Evolutionary conservation across 2,329 filamentous ascomycete genomes (phyloP).

Genomic region (Cordyceps javanica): DNA sequence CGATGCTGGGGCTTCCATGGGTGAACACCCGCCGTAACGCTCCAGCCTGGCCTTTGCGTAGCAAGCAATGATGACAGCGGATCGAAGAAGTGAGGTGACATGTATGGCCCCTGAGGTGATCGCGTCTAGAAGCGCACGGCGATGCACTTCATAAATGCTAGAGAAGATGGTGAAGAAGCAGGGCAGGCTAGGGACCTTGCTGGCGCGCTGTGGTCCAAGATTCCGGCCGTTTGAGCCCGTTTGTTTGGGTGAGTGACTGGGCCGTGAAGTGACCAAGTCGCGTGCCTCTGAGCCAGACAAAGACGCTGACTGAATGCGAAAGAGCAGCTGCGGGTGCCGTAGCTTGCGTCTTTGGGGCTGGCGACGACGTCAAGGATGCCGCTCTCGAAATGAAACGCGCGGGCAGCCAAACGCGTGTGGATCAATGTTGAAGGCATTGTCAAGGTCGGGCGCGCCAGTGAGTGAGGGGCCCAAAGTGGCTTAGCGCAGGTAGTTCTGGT

Average conservation of each 20-base stretch:
- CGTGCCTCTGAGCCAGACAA: not conserved
- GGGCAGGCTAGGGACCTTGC: not conserved
- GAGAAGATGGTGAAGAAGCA: not conserved
- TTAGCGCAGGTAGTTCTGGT: not conserved
- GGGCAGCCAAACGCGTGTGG: slow-evolving; percentile 5
- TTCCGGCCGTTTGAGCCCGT: not conserved
- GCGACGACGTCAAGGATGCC: not conserved
- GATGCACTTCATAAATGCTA: not conserved
- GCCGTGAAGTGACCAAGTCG: not conserved
- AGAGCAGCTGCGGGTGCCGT: not conserved
- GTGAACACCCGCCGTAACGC: not conserved
- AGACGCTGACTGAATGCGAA: not conserved
- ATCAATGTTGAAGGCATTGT: slow-evolving; percentile 4
- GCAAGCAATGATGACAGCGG: not conserved
- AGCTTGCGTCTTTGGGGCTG: no score
- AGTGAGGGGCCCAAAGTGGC: not conserved
- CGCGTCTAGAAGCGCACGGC: not conserved
- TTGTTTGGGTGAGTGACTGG: not conserved
- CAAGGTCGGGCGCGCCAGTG: not conserved
- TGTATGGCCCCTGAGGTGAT: not conserved
- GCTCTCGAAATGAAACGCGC: not conserved
- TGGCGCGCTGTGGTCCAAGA: not conserved
- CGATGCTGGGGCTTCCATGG: slow-evolving; percentile 15
- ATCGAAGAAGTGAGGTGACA: not conserved
- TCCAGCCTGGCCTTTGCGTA: not conserved